Evolutionary conservation across 1,284 basidiomycete species (phyloP).

Genomic region (Ustilago xerochloae): DNA sequence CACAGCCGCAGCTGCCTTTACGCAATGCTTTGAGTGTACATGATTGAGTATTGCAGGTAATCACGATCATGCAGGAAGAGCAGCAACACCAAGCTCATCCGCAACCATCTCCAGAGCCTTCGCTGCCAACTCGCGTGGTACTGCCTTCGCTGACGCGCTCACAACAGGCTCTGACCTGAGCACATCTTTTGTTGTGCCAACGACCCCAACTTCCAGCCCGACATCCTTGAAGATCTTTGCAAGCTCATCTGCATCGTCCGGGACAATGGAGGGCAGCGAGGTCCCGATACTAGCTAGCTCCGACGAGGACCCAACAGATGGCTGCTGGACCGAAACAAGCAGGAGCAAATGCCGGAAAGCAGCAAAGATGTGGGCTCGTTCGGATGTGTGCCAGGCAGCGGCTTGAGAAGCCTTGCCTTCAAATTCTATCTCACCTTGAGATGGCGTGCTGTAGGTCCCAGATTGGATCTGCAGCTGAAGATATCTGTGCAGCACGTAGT

Average conservation of each 20-base stretch:
- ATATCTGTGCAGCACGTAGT: conserved; percentile 76
- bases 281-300: conserved; percentile 20
- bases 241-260: conserved; percentile 9
- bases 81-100: conserved; percentile 17
- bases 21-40: too few species aligned
- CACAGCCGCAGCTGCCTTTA: too few species aligned
- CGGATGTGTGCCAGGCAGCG: conserved; percentile 16
- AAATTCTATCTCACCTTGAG: too few species aligned
- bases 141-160: not conserved
- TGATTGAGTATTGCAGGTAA: too few species aligned
- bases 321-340: conserved; percentile 15
- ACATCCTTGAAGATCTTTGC: conserved; percentile 1
- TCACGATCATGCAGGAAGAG: not conserved
- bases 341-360: conserved; percentile 24
- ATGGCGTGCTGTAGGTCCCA: conserved; percentile 1
- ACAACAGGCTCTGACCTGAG: not conserved
- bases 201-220: conserved; percentile 21
- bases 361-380: conserved; percentile 32
- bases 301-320: conserved; percentile 3
- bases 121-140: conserved; percentile 18
- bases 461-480: conserved; percentile 28
- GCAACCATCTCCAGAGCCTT: conserved; percentile 23
- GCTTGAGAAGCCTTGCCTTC: not conserved
- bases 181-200: conserved; percentile 16
- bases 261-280: conserved; percentile 22